Evolutionary conservation across 495 filamentous ascomycete genomes (phyloP).

Genomic region (Neurospora sp.): DNA sequence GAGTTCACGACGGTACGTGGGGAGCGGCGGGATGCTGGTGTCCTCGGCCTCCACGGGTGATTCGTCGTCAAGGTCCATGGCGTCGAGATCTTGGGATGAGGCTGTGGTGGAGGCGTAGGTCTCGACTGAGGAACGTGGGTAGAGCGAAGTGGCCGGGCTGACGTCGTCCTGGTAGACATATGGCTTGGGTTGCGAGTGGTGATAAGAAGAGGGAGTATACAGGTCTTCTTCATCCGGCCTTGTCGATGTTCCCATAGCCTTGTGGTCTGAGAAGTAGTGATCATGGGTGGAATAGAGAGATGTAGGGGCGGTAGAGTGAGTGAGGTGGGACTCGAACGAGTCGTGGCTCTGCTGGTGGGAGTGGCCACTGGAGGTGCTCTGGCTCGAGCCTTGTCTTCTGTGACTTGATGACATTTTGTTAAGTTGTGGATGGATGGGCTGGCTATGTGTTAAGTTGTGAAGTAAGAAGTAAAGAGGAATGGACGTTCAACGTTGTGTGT

Average conservation of each 20-base stretch:
- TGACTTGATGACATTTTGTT: slow-evolving; percentile 16
- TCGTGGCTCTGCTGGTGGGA: slow-evolving; percentile 47
- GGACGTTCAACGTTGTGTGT: slow-evolving; percentile 1
- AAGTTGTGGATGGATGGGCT: neutral
- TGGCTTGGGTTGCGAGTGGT: neutral
- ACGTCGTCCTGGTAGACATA: slow-evolving; percentile 34
- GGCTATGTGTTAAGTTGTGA: neutral
- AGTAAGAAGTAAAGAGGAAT: slow-evolving; percentile 2
- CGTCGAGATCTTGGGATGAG: slow-evolving; percentile 54
- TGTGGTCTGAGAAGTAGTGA: slow-evolving; percentile 34
- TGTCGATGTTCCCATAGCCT: slow-evolving; percentile 27
- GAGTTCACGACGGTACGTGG: slow-evolving; percentile 49
- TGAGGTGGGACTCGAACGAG: slow-evolving; percentile 45
- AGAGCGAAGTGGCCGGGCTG: slow-evolving; percentile 37
- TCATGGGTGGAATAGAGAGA: slow-evolving; percentile 43
- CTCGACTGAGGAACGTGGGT: slow-evolving; percentile 57
- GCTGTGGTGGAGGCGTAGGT: slow-evolving; percentile 69
- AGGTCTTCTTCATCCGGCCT: slow-evolving; percentile 2
- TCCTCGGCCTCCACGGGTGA: slow-evolving; percentile 30
- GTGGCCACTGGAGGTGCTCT: slow-evolving; percentile 44
- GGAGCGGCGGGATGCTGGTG: slow-evolving; percentile 38
- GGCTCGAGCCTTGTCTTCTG: slow-evolving; percentile 25
- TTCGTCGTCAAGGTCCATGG: slow-evolving; percentile 45
- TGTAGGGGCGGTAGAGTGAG: slow-evolving; percentile 55
- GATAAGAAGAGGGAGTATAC: neutral